Evolutionary conservation across 2,329 filamentous ascomycete genomes (phyloP).

Genomic region (Neonectria hederae): DNA sequence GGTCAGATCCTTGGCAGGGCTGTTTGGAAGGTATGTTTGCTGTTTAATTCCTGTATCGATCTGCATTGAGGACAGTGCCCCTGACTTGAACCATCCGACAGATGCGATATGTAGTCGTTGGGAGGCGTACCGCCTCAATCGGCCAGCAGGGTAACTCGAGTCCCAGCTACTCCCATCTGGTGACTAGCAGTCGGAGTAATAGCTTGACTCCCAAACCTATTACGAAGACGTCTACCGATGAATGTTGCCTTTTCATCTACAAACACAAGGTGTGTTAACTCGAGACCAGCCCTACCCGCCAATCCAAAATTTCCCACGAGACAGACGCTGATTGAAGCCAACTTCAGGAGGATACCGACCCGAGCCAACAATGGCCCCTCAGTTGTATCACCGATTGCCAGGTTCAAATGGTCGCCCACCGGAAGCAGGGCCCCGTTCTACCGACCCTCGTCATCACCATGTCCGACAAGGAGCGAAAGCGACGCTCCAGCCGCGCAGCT

Average conservation of each 20-base stretch:
- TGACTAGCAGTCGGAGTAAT: constrained; percentile 51
- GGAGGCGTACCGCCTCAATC: constrained; percentile 45
- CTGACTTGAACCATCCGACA: constrained; percentile 45
- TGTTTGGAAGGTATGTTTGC: constrained; percentile 59
- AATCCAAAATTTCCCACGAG: not conserved
- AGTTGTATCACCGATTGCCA: constrained; percentile 65
- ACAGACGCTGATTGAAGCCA: constrained; percentile 16
- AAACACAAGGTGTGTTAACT: constrained; percentile 60
- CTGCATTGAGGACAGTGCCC: not conserved
- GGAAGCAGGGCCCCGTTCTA: constrained; percentile 68
- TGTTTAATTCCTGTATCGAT: constrained; percentile 8
- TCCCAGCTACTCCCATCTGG: constrained; percentile 51
- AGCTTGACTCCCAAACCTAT: constrained; percentile 50
- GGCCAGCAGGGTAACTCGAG: constrained; percentile 50
- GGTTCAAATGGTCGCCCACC: constrained; percentile 67
- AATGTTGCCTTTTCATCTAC: constrained; percentile 62
- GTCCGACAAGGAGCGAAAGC: constrained; percentile 69
- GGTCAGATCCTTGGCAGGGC: constrained; percentile 61
- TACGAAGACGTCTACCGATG: constrained; percentile 50
- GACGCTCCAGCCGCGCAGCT: constrained; percentile 70
- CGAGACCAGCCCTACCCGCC: not conserved
- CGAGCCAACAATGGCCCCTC: constrained; percentile 63
- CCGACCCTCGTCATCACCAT: constrained; percentile 69
- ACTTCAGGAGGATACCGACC: constrained; percentile 60
- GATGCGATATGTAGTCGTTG: constrained; percentile 69